Percentiles rank a stretch among this genome's conserved stretches.
phyloP scores from a whole-genome alignment of 345 rosid species.

The Citrus reticulata region DNA sequence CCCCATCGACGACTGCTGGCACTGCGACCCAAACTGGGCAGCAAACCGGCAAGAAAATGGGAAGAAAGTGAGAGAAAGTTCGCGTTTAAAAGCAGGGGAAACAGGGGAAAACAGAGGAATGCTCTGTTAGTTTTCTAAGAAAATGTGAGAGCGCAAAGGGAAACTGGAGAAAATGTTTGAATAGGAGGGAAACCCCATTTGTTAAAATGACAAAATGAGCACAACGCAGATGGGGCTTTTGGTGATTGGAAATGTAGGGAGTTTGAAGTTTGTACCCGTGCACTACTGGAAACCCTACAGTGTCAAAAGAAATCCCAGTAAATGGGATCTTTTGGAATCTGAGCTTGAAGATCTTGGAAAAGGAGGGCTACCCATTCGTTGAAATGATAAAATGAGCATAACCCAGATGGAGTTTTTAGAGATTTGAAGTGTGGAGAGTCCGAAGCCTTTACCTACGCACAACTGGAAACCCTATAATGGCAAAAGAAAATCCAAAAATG shows the following conservation, averaged over 20 bases:
- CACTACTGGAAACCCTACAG: background rate
- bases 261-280: background rate
- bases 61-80: background rate
- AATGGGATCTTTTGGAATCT: background rate
- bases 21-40: constrained; percentile 72
- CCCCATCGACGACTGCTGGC: constrained; percentile 90
- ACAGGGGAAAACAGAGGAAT: constrained; percentile 13
- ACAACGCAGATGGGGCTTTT: constrained; percentile 7
- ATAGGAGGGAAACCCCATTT: background rate
- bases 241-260: background rate
- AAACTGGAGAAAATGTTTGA: background rate
- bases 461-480: background rate
- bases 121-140: constrained; percentile 27
- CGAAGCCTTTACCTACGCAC: background rate
- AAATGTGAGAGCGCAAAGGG: background rate
- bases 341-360: background rate
- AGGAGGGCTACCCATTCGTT: background rate
- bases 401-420: constrained; percentile 9
- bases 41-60: constrained; percentile 31
- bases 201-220: background rate
- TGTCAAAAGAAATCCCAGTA: background rate
- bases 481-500: background rate
- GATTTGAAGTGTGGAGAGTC: background rate
- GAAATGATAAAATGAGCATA: background rate
- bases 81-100: constrained; percentile 8